Conservation (phyloP, 768 basidiomycete genomes). For the Lenzites betulinus region DNA sequence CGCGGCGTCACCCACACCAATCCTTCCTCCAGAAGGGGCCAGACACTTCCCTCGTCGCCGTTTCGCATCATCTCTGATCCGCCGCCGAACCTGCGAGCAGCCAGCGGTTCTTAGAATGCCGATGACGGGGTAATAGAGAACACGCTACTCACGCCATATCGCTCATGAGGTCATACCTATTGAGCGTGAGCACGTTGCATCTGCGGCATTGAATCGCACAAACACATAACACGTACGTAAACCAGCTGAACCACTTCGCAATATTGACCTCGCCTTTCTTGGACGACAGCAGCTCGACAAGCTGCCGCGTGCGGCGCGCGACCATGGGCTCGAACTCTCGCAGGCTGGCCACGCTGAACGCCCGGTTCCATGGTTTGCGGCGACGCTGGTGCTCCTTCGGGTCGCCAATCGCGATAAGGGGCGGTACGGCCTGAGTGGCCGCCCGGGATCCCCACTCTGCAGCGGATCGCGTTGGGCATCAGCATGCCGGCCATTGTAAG, state of each 20-base stretch:
- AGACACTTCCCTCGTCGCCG: constrained; percentile 36
- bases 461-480: neutral
- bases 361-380: constrained; percentile 44
- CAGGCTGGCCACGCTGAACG: constrained; percentile 38
- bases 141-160: constrained; percentile 34
- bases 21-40: constrained; percentile 32
- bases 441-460: constrained; percentile 19
- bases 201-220: neutral
- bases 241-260: constrained; percentile 39
- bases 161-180: constrained; percentile 36
- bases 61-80: constrained; percentile 41
- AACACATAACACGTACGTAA: constrained; percentile 34
- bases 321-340: constrained; percentile 34
- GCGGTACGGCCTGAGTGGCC: constrained; percentile 13
- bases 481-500: neutral
- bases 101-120: neutral
- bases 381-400: constrained; percentile 37
- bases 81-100: constrained; percentile 37
- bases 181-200: constrained; percentile 10
- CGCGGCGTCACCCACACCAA: constrained; percentile 29
- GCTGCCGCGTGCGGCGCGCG: constrained; percentile 27
- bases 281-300: constrained; percentile 25
- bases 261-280: constrained; percentile 32
- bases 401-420: constrained; percentile 37
- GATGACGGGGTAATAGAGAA: neutral